Evolutionary conservation across 2,329 filamentous ascomycete genomes (phyloP).

Genomic region (Hymenoscyphus scutula): DNA sequence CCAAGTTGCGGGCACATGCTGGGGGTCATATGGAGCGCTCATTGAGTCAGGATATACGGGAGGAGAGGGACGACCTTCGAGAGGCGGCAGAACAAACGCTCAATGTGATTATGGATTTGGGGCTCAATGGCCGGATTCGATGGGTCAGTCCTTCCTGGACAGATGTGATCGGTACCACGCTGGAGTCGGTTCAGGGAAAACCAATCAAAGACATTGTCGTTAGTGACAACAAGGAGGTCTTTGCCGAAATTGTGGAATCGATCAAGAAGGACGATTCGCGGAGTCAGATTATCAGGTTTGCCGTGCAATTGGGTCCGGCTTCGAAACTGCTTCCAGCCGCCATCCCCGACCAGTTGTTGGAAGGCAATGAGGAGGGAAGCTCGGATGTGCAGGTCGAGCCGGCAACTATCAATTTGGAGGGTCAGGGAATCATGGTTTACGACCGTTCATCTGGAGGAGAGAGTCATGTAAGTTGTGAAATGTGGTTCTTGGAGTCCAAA

Average conservation of each 20-base stretch:
- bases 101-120: conserved; percentile 93
- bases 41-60: conserved; percentile 84
- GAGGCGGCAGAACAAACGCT: conserved; percentile 94
- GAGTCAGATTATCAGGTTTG: conserved; percentile 85
- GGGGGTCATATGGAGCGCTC: conserved; percentile 56
- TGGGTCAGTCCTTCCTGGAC: conserved; percentile 98
- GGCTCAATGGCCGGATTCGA: conserved; percentile 83
- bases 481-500: conserved; percentile 8
- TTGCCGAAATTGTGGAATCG: conserved; percentile 78
- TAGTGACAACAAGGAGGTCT: conserved; percentile 73
- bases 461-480: conserved; percentile 72
- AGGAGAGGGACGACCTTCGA: conserved; percentile 89
- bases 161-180: conserved; percentile 81
- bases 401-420: conserved; percentile 76
- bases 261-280: conserved; percentile 92
- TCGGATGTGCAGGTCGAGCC: conserved; percentile 40
- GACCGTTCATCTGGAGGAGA: conserved; percentile 82
- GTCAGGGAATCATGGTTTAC: conserved; percentile 97
- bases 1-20: conserved; percentile 33
- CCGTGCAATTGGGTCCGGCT: conserved; percentile 65
- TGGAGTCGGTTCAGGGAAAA: conserved; percentile 70
- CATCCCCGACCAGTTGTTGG: conserved; percentile 31
- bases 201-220: conserved; percentile 78
- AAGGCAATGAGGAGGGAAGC: conserved; percentile 32
- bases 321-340: conserved; percentile 58